Conservation (phyloP, 805 yeast species). For the Metschnikowia proteae region DNA sequence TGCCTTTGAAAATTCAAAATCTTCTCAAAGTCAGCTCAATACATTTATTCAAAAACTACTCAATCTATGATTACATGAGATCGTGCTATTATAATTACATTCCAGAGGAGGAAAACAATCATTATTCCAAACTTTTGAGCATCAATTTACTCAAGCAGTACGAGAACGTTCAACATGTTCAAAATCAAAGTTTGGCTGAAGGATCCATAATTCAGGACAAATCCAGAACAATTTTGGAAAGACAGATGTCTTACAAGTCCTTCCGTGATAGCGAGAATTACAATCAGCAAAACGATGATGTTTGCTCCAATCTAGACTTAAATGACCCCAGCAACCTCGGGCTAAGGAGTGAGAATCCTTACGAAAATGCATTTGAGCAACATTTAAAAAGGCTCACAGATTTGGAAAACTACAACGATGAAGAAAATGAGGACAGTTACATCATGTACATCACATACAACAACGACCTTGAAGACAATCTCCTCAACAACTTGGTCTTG, state of each 20-base stretch:
- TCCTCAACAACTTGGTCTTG: slow-evolving; percentile 21
- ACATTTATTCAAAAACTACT: slow-evolving; percentile 31
- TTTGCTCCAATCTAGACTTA: neutral
- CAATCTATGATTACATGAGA: slow-evolving; percentile 36
- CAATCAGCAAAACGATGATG: neutral
- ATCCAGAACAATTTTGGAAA: slow-evolving; percentile 13
- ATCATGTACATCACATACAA: slow-evolving; percentile 21
- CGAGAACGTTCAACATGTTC: slow-evolving; percentile 31
- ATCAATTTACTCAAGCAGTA: slow-evolving; percentile 37
- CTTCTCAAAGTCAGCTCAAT: slow-evolving; percentile 29
- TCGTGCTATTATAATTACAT: slow-evolving; percentile 38
- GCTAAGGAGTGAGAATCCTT: slow-evolving; percentile 1
- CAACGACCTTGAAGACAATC: slow-evolving; percentile 18
- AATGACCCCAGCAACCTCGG: neutral
- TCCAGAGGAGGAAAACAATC: slow-evolving; percentile 34
- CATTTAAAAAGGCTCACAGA: slow-evolving; percentile 9
- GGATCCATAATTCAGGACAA: slow-evolving; percentile 18
- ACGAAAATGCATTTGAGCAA: slow-evolving; percentile 3
- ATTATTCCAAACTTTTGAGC: slow-evolving; percentile 33
- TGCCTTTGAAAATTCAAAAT: slow-evolving; percentile 36
- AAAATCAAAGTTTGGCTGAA: slow-evolving; percentile 28
- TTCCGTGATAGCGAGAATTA: slow-evolving; percentile 2
- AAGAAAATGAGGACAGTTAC: slow-evolving; percentile 22
- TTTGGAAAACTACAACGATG: slow-evolving; percentile 16
- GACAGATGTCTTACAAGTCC: slow-evolving; percentile 20